Percentiles rank a stretch among this genome's conserved stretches.
phyloP scores from a whole-genome alignment of 306 rosid genomes.

The Alnus rubra region DNA sequence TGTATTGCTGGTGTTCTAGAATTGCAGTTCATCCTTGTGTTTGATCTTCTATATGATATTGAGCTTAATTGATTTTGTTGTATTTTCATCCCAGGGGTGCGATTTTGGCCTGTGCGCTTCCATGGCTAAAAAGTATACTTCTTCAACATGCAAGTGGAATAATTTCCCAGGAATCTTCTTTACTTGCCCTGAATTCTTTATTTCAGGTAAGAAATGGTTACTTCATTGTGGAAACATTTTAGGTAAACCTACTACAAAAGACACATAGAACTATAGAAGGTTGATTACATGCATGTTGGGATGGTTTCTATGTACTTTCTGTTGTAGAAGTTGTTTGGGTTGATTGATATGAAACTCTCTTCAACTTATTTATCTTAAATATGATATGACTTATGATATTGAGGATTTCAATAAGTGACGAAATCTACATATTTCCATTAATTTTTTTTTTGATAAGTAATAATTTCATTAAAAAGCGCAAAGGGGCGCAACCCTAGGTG shows the following conservation, averaged over 20 bases:
- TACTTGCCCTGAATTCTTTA: conserved; percentile 67
- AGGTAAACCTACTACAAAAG: conserved; percentile 1
- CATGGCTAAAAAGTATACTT: conserved; percentile 71
- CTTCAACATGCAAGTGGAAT: conserved; percentile 75
- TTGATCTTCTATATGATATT: background rate
- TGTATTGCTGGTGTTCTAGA: background rate
- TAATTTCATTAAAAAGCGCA: too few species aligned
- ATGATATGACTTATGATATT: background rate
- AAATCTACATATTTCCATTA: background rate
- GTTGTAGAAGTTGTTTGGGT: background rate
- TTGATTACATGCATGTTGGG: background rate
- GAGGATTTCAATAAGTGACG: background rate
- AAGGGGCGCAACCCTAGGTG: too few species aligned
- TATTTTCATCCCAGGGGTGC: conserved; percentile 54
- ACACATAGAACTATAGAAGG: background rate
- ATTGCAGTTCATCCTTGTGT: background rate
- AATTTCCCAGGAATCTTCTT: conserved; percentile 77
- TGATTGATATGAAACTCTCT: background rate
- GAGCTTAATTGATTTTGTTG: background rate
- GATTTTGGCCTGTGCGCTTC: conserved; percentile 72
- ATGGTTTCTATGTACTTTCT: background rate
- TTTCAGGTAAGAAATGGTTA: conserved; percentile 57
- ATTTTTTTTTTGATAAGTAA: background rate
- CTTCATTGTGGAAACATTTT: background rate
- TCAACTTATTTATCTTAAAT: background rate